phyloP scores from a whole-genome alignment of 2,329 filamentous ascomycete genomes.

The Alternaria triticina region DNA sequence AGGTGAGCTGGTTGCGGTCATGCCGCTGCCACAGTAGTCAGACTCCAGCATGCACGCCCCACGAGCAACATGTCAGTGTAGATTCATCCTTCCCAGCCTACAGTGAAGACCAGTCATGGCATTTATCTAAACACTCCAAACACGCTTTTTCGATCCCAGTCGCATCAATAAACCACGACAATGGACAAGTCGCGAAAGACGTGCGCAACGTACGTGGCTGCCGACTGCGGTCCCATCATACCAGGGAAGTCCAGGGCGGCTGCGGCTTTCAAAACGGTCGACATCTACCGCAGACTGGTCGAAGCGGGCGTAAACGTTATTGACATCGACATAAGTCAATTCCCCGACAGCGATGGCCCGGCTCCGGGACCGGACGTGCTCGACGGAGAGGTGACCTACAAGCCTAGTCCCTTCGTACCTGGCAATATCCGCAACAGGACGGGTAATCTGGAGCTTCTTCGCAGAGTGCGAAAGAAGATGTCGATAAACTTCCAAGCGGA shows the following conservation, averaged over 20 bases:
- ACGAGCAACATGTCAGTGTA: neutral
- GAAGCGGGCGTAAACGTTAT: slow-evolving; percentile 1
- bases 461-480: neutral
- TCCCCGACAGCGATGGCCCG: neutral
- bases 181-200: neutral
- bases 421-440: slow-evolving; percentile 23
- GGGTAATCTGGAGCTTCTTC: neutral
- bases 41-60: neutral
- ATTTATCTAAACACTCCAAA: neutral
- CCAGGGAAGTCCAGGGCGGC: slow-evolving; percentile 21
- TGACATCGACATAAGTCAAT: neutral
- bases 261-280: slow-evolving; percentile 11
- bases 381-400: neutral
- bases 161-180: neutral
- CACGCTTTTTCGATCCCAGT: neutral
- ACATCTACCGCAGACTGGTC: slow-evolving; percentile 7
- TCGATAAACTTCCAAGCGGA: neutral
- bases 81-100: neutral
- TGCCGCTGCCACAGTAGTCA: neutral
- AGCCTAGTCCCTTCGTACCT: slow-evolving; percentile 4
- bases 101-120: neutral
- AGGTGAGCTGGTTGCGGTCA: neutral
- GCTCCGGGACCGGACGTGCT: slow-evolving; percentile 1
- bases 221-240: slow-evolving; percentile 23
- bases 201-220: slow-evolving; percentile 15